Percentiles rank a stretch among this genome's conserved stretches.
Conservation (phyloP, 306 rosid genomes). For the Castanospermum australe region DNA sequence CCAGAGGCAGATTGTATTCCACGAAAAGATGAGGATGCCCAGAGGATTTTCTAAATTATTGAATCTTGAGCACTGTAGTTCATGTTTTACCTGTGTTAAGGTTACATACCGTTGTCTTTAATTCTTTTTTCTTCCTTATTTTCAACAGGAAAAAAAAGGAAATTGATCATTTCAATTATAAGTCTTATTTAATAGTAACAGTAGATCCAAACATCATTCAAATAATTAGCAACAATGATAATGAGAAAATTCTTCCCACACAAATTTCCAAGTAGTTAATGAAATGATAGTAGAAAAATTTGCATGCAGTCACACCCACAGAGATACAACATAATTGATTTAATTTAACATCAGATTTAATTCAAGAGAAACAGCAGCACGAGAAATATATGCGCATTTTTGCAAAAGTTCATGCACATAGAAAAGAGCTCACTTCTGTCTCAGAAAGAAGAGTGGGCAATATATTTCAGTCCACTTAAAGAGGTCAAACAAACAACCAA, state of each 20-base stretch:
- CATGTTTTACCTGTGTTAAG: slow-evolving; percentile 5
- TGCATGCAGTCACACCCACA: neutral
- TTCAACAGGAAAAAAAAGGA: neutral
- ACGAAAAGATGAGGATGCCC: neutral
- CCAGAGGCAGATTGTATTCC: slow-evolving; percentile 10
- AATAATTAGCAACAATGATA: neutral
- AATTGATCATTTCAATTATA: slow-evolving; percentile 1
- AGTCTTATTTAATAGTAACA: neutral
- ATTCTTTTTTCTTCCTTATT: slow-evolving; percentile 15
- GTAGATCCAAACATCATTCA: neutral
- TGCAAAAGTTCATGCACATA: slow-evolving; percentile 12
- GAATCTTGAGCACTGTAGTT: neutral
- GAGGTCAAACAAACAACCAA: slow-evolving; percentile 12
- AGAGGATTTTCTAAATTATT: neutral
- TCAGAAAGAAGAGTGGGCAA: neutral
- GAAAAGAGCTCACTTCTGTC: neutral
- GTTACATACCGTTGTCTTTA: neutral
- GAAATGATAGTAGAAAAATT: neutral
- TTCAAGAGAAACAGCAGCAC: slow-evolving; percentile 8
- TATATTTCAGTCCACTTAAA: neutral
- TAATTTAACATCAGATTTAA: neutral
- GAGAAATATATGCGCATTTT: slow-evolving; percentile 1
- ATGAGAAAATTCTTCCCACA: neutral
- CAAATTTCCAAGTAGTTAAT: neutral
- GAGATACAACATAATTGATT: neutral